These are phyloP conservation scores for Colletotrichum sojae DNA, from an alignment of 2,329 filamentous ascomycete genomes.

Conservation along the genomic window DNA sequence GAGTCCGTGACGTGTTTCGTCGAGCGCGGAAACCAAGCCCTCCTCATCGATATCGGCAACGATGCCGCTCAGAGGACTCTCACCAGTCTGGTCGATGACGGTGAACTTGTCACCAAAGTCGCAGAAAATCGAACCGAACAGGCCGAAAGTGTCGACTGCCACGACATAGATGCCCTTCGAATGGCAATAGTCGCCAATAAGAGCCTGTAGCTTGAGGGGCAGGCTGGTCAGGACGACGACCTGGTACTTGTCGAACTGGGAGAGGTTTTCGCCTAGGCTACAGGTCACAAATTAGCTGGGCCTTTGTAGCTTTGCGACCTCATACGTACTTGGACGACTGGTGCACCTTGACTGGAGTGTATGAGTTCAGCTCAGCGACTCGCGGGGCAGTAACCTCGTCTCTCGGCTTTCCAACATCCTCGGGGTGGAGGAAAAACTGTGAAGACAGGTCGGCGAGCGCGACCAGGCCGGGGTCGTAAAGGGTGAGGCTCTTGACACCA, in stretches of 20 bases:
- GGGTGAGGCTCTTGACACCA: constrained; percentile 95
- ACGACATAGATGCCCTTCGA: constrained; percentile 93
- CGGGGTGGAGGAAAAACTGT: constrained; percentile 93
- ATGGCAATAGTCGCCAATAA: constrained; percentile 94
- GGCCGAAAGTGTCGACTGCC: constrained; percentile 88
- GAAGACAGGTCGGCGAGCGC: constrained; percentile 92
- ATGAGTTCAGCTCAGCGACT: constrained; percentile 95
- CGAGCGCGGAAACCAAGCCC: constrained; percentile 90
- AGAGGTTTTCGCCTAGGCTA: constrained; percentile 82
- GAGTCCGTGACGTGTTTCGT: constrained; percentile 94
- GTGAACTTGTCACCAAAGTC: constrained; percentile 97
- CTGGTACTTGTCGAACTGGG: constrained; percentile 91
- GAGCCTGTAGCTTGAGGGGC: constrained; percentile 83
- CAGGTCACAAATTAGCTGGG: constrained; percentile 38
- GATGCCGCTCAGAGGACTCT: constrained; percentile 89
- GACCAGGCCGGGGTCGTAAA: constrained; percentile 90
- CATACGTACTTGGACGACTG: constrained; percentile 65
- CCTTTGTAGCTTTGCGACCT: too few relatives aligned
- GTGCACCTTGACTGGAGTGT: constrained; percentile 90
- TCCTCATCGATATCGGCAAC: constrained; percentile 91
- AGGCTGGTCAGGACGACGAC: constrained; percentile 92
- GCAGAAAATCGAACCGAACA: constrained; percentile 97
- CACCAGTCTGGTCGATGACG: constrained; percentile 89
- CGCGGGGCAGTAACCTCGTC: constrained; percentile 89
- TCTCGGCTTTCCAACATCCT: constrained; percentile 93